Conservation (phyloP, 805 yeast genomes). For the Candida qinlingensis region DNA sequence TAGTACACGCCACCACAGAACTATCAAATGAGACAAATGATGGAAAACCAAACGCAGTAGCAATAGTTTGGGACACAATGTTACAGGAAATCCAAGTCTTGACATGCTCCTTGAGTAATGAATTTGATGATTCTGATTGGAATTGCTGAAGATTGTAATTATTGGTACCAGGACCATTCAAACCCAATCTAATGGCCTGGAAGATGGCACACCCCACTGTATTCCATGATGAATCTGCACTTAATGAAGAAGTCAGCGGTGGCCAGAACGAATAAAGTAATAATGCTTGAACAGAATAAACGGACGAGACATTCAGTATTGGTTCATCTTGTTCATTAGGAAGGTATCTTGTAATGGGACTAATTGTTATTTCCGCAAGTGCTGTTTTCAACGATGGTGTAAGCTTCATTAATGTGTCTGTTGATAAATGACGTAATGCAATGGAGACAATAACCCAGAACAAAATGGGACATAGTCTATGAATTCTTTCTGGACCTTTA, state of each 20-base stretch:
- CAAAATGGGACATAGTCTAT: conserved; percentile 75
- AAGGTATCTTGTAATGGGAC: conserved; percentile 81
- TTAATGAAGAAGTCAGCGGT: conserved; percentile 86
- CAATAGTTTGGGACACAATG: conserved; percentile 82
- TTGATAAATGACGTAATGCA: conserved; percentile 61
- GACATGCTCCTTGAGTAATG: conserved; percentile 64
- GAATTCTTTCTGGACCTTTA: conserved; percentile 78
- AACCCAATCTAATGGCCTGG: conserved; percentile 88
- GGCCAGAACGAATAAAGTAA: conserved; percentile 92
- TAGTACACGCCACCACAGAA: conserved; percentile 50
- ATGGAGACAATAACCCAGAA: conserved; percentile 93
- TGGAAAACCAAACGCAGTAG: conserved; percentile 92
- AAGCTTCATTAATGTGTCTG: conserved; percentile 44
- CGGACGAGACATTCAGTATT: conserved; percentile 80
- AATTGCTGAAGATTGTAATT: conserved; percentile 40
- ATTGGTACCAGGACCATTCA: conserved; percentile 67
- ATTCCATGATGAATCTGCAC: conserved; percentile 95
- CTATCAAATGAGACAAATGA: conserved; percentile 84
- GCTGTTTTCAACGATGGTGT: conserved; percentile 70
- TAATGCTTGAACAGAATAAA: conserved; percentile 91
- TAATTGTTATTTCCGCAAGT: conserved; percentile 80
- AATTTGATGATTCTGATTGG: conserved; percentile 20
- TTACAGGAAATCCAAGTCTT: conserved; percentile 95
- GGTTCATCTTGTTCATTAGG: conserved; percentile 80
- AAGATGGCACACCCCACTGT: conserved; percentile 90